Base-by-base conservation (phyloP, 1,284 basidiomycete genomes). In the Chalciporus sp. region DNA sequence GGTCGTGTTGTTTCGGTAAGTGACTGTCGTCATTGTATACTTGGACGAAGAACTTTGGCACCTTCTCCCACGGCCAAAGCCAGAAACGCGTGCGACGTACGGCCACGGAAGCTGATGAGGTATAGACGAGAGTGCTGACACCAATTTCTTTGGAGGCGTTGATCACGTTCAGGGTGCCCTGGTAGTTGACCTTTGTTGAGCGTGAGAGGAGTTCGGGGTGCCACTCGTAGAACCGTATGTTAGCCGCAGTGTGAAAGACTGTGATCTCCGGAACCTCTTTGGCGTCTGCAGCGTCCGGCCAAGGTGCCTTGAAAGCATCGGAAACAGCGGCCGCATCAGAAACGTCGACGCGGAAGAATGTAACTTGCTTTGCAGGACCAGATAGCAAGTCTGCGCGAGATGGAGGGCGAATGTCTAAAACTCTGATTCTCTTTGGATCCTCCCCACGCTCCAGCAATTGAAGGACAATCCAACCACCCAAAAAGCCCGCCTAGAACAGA, bases 151-250 rank as follows among this genome's bases (percentile, higher is more conserved):
- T 61, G 7, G 72, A 71, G 0, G 71, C 65, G 7, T 67, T 62
- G 40, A 89, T 67, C 51, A 90, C 71, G 64, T 89, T 88, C 62
- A 81, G 69, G 6, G 85, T 86, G 5, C 88, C 88, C 1, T 70
- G 58, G 7, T 88, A 76, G 64, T 90, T 90, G 45, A 90, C 83
- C 27, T 68, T 72, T 29, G 75, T 73, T 2, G 88, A 90, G 28
- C 75, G 74, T 2, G 71, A 68, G 3, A 88, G 66, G 11, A 89
- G 76, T 3, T 62, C 63, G 1, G 69, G 60, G 53, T 79, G 75
- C 3, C 84, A 81, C 59, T 90, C 88, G 64, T 83, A 90, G 68
- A 88, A 90, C 3, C 86, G 85, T 57, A 90, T 90, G 58, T 78
- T 86, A 16, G 88, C 85, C 2, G 85, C 88, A 20, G 85, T 86